Percentiles rank a stretch among this genome's conserved stretches.
Evolutionary conservation across 2,329 filamentous ascomycete species (phyloP).

Genomic region (Nothomitra cinnamomea): DNA sequence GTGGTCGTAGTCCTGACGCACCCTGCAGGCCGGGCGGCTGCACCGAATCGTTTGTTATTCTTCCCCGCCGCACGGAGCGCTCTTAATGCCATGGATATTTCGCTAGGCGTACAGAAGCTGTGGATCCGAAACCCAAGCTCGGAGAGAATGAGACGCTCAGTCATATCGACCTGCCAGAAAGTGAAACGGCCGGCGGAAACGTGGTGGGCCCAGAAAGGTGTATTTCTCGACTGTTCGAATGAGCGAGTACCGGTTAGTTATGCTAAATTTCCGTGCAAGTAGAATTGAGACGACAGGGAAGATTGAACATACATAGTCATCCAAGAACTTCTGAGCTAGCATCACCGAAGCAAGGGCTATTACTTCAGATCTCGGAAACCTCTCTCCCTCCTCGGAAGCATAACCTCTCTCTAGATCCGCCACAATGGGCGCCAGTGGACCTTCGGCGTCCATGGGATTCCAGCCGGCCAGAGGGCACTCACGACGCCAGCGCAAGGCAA

Average conservation of each 20-base stretch:
- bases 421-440: conserved; percentile 10
- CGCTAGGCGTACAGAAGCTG: neutral
- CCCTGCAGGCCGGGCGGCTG: too few species aligned
- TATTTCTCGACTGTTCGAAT: conserved; percentile 27
- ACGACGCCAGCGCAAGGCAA: conserved; percentile 44
- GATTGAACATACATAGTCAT: conserved; percentile 27
- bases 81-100: neutral
- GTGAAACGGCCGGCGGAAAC: conserved; percentile 43
- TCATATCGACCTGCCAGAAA: conserved; percentile 43
- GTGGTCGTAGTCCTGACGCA: too few species aligned
- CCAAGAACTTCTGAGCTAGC: conserved; percentile 48
- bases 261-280: neutral
- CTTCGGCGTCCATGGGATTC: conserved; percentile 4
- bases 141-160: conserved; percentile 47
- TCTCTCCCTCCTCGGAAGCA: conserved; percentile 29
- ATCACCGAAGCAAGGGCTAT: conserved; percentile 45
- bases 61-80: neutral
- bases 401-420: conserved; percentile 10
- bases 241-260: neutral
- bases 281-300: neutral
- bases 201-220: conserved; percentile 32
- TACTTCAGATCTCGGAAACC: conserved; percentile 42
- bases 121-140: conserved; percentile 42
- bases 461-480: conserved; percentile 32
- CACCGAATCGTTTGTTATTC: neutral